Percentiles rank a stretch among this genome's conserved stretches.
Evolutionary conservation across 768 basidiomycete genomes (phyloP).

Genomic region (Macrolepiota dolichaula): DNA sequence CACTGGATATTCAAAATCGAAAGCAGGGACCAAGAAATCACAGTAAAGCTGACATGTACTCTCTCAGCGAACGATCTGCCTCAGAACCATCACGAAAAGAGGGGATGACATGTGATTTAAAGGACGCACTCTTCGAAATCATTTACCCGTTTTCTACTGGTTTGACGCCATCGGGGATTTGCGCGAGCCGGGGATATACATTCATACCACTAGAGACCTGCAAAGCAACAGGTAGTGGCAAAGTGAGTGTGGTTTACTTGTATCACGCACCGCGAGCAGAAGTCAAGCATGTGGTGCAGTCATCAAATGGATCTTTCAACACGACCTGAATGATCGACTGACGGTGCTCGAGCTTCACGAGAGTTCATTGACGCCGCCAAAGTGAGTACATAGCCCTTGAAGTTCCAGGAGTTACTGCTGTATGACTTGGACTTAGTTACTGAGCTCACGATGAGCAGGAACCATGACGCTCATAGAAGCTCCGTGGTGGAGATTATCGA

Average conservation of each 20-base stretch:
- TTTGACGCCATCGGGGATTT: constrained; percentile 77
- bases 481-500: constrained; percentile 63
- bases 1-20: constrained; percentile 79
- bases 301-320: constrained; percentile 77
- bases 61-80: constrained; percentile 69
- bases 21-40: constrained; percentile 68
- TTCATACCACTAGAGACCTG: constrained; percentile 73
- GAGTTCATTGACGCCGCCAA: constrained; percentile 70
- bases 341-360: constrained; percentile 81
- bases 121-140: constrained; percentile 99
- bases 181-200: constrained; percentile 66
- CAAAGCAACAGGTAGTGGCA: constrained; percentile 60
- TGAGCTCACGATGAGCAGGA: constrained; percentile 56
- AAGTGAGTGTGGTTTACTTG: constrained; percentile 43
- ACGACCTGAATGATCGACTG: constrained; percentile 76
- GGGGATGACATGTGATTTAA: constrained; percentile 5
- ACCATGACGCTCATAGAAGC: constrained; percentile 52
- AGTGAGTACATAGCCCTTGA: constrained; percentile 44
- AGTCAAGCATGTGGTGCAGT: constrained; percentile 36
- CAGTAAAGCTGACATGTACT: constrained; percentile 92
- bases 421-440: constrained; percentile 47
- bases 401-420: not conserved
- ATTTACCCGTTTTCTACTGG: constrained; percentile 80
- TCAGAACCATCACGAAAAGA: not conserved
- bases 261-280: not conserved